These are phyloP conservation scores for Geopyxis carbonaria DNA, from an alignment of 495 filamentous ascomycete species.

Conservation along the genomic window DNA sequence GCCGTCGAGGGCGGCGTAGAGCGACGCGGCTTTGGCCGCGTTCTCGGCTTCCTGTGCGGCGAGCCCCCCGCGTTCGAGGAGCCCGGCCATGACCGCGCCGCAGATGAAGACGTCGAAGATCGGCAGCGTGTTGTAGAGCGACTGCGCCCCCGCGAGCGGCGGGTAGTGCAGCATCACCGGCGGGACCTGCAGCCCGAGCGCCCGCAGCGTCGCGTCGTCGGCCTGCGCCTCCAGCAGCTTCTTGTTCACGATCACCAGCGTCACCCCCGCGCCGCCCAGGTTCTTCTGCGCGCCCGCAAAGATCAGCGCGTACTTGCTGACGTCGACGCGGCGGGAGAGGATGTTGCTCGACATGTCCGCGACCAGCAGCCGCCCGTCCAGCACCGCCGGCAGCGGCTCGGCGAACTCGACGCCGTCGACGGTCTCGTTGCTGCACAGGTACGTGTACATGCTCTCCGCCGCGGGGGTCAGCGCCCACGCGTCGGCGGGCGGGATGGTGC, in stretches of 20 bases:
- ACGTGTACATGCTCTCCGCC: slow-evolving; percentile 52
- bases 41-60: slow-evolving; percentile 53
- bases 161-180: slow-evolving; percentile 67
- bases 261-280: slow-evolving; percentile 68
- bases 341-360: slow-evolving; percentile 83
- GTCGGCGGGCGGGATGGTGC: slow-evolving; percentile 56
- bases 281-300: slow-evolving; percentile 85
- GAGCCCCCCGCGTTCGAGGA: slow-evolving; percentile 47
- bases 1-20: slow-evolving; percentile 64
- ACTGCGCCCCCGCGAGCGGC: slow-evolving; percentile 69
- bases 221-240: slow-evolving; percentile 43
- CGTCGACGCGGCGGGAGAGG: slow-evolving; percentile 43
- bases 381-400: slow-evolving; percentile 45
- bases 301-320: slow-evolving; percentile 52
- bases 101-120: slow-evolving; percentile 88
- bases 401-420: slow-evolving; percentile 94
- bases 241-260: slow-evolving; percentile 66
- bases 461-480: slow-evolving; percentile 59
- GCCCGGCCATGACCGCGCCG: slow-evolving; percentile 57
- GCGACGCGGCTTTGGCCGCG: slow-evolving; percentile 48
- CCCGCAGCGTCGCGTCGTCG: slow-evolving; percentile 48
- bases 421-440: slow-evolving; percentile 89
- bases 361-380: slow-evolving; percentile 51
- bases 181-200: slow-evolving; percentile 58
- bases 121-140: slow-evolving; percentile 82